A percentile compares a stretch with the other conserved stretches of the same genome.
Evolutionary conservation across 1,284 basidiomycete species (phyloP).

Genomic region (Sporisorium scitamineum): DNA sequence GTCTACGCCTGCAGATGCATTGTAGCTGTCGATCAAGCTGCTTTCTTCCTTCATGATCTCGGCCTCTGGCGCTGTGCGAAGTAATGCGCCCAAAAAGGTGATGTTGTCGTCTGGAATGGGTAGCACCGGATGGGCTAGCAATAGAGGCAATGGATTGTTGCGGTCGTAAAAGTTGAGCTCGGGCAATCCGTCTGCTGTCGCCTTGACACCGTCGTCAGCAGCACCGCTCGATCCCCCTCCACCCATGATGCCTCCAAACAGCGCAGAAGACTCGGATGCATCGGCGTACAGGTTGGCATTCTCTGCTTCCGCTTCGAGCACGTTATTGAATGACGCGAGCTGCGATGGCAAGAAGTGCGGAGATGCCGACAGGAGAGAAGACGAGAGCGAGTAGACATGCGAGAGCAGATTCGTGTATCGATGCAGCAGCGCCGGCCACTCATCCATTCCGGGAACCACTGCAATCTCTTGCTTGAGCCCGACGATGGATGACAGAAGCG

Average conservation of each 20-base stretch:
- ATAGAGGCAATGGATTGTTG: slow-evolving; percentile 41
- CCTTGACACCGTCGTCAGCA: slow-evolving; percentile 39
- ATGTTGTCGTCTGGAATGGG: slow-evolving; percentile 57
- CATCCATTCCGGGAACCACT: slow-evolving; percentile 57
- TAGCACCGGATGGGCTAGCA: slow-evolving; percentile 54
- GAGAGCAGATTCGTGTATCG: slow-evolving; percentile 59
- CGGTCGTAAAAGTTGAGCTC: slow-evolving; percentile 53
- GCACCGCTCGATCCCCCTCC: background rate
- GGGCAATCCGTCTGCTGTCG: slow-evolving; percentile 46
- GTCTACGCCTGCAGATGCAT: slow-evolving; percentile 13
- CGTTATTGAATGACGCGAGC: slow-evolving; percentile 54
- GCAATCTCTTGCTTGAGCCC: slow-evolving; percentile 58
- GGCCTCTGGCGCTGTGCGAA: slow-evolving; percentile 58
- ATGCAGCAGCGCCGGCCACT: slow-evolving; percentile 59
- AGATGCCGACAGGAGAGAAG: slow-evolving; percentile 51
- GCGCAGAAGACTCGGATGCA: slow-evolving; percentile 11
- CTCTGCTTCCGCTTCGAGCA: slow-evolving; percentile 54
- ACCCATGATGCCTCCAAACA: slow-evolving; percentile 32
- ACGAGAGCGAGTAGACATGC: slow-evolving; percentile 57
- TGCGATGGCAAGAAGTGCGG: slow-evolving; percentile 60
- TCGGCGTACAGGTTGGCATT: slow-evolving; percentile 56
- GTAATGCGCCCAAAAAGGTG: slow-evolving; percentile 59
- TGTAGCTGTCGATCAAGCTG: slow-evolving; percentile 43
- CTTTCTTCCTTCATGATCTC: slow-evolving; percentile 46
- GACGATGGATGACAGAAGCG: slow-evolving; percentile 57